phyloP scores from a whole-genome alignment of 768 basidiomycete species.

The Boletus rubescentipes region DNA sequence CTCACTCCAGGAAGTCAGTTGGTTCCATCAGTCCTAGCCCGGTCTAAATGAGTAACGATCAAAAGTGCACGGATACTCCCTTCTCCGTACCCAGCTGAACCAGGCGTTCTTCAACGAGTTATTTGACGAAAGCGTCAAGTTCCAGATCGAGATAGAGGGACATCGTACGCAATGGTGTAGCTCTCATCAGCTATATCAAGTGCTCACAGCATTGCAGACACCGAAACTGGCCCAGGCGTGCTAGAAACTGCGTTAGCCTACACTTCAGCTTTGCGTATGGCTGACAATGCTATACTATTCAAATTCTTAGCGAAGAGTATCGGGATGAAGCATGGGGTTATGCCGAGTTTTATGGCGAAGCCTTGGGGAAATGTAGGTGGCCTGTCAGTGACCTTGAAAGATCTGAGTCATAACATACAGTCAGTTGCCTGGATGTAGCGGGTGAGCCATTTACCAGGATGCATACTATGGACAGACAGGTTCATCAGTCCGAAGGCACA shows the following conservation, averaged over 20 bases:
- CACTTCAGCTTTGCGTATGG: constrained; percentile 75
- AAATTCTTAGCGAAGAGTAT: constrained; percentile 91
- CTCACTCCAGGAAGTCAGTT: constrained; percentile 90
- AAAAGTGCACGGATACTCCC: constrained; percentile 94
- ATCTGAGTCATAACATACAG: constrained; percentile 2
- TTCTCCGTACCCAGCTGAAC: constrained; percentile 88
- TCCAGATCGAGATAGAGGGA: constrained; percentile 81
- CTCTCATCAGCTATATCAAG: neutral
- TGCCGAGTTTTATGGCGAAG: constrained; percentile 98
- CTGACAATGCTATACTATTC: constrained; percentile 90
- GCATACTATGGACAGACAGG: constrained; percentile 10
- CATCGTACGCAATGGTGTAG: constrained; percentile 56
- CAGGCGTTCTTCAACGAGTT: constrained; percentile 86
- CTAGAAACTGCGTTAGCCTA: constrained; percentile 88
- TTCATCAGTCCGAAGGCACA: constrained; percentile 54
- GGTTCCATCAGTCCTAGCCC: neutral
- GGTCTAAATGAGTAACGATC: constrained; percentile 4
- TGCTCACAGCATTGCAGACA: constrained; percentile 51
- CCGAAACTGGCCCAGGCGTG: constrained; percentile 90
- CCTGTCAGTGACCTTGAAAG: neutral
- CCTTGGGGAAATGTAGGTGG: constrained; percentile 85
- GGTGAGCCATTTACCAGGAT: constrained; percentile 45
- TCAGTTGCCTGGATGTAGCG: constrained; percentile 93
- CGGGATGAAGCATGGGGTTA: constrained; percentile 83
- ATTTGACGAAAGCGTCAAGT: constrained; percentile 70